Evolutionary conservation across 1,139 yeast species (phyloP), one percentile per base, ranked within the genome.

Genomic region (Eremothecium gossypii): DNA sequence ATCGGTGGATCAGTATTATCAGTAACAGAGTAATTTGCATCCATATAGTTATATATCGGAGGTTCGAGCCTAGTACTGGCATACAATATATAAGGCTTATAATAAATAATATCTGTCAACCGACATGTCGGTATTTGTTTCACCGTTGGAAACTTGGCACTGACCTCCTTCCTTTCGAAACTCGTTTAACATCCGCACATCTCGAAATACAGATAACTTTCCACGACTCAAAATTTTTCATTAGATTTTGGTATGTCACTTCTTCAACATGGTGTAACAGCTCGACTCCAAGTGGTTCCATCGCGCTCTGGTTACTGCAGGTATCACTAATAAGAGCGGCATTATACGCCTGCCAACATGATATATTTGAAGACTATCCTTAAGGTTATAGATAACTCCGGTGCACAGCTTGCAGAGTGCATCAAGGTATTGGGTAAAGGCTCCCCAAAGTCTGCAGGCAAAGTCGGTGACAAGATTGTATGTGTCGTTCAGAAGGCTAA

Each of bases 391-490:
- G 97, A 89, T 67, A 89, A 87, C 71, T 83, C 95, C 13, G 96
- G 98, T 28, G 98, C 97, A 4, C 86, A 83, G 61, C 68, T 87
- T 46, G 98, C 84, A 20, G 98, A 91, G 67, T 91, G 98, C 64
- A 87, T 91, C 70, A 91, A 89, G 65, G 96, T 91, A 14, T 72
- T 91, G 49, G 80, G 95, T 52, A 95, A 91, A 59, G 63, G 63
- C n/a, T 79, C 83, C 2, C 96, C 96, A 30, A 77, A 73, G 62
- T 82, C 82, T 59, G 81, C 79, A 52, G 98, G 95, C 38, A 70
- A 74, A 44, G 78, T 87, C 20, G 97, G 95, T 36, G 98, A 91
- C 64, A 84, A 82, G 62, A 83, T 91, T 50, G 95, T 93, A 17
- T 94, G 87, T 46, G 98, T 93, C 42, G 93, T 91, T 38, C 93